Base-by-base conservation (phyloP, 805 yeast genomes). In the Pichia membranifaciens region DNA sequence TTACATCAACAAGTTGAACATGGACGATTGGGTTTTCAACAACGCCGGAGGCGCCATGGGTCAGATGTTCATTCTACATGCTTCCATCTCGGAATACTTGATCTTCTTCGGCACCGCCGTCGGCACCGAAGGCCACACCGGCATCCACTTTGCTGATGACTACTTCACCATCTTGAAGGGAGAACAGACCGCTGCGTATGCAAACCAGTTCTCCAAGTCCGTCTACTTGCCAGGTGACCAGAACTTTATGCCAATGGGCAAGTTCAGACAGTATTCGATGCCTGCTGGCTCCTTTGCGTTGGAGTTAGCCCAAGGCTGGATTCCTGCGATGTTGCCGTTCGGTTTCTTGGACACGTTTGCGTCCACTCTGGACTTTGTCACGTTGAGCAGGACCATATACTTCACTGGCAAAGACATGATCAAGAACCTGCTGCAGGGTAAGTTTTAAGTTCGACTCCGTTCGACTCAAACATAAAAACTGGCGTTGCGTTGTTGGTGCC, bases 21-120 rank as follows among this genome's bases (percentile, higher is more conserved):
- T 73, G 43, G 84, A 85, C 45, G 91, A 90, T 54, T 93, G 98
- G 98, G 84, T 93, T 44, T 91, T 82, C 78, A 93, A 93, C 76
- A 88, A 87, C 59, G 99, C 99, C 3, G 99, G 99, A 47, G 96
- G 96, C 56, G 98, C 99, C 44, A 93, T 93, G 99, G 93, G 95
- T 21, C 81, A 89, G 47, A 91, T 93, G 98, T 77, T 87, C 58
- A 87, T 93, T 51, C 73, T 91, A 55, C 99, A 93, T 66, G 97
- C 98, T 10, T 93, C 98, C 8, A 73, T 93, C 58, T 74, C 93
- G 6, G 99, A 93, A 69, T 93, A 93, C 64, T 69, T 93, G 64
- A 93, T 93, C 61, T 77, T 93, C 64, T 93, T 93, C 54, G 99
- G 99, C 43, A 77, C 95, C 40, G 87, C 97, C 2, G 76, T 84